Percentiles rank a stretch among this genome's conserved stretches.
phyloP scores from a whole-genome alignment of 495 filamentous ascomycete species.

The Aspergillus olivimuriae region DNA sequence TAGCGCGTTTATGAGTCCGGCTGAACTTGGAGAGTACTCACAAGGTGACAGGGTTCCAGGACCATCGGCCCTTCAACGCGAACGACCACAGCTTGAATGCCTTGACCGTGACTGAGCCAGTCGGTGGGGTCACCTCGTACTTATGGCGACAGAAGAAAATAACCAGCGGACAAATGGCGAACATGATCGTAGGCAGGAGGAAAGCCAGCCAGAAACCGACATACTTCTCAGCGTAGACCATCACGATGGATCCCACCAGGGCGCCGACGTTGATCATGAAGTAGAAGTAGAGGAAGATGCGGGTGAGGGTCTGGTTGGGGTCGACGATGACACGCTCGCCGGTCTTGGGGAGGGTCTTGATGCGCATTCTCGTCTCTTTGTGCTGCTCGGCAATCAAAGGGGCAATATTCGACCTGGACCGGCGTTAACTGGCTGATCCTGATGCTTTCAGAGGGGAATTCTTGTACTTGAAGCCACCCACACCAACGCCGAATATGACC shows the following conservation, averaged over 20 bases:
- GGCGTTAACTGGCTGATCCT: too few species aligned
- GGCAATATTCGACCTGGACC: conserved; percentile 54
- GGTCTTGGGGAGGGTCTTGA: conserved; percentile 30
- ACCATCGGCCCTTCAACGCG: conserved; percentile 58
- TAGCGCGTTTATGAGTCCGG: too few species aligned
- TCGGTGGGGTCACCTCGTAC: conserved; percentile 52
- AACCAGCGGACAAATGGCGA: conserved; percentile 54
- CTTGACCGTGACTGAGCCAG: conserved; percentile 57
- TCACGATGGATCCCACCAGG: conserved; percentile 43
- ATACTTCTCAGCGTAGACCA: conserved; percentile 67
- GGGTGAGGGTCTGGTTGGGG: conserved; percentile 49
- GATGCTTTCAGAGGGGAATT: background rate
- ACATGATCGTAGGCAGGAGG: conserved; percentile 52
- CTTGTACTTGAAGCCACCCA: conserved; percentile 50
- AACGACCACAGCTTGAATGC: conserved; percentile 46
- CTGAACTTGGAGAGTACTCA: too few species aligned
- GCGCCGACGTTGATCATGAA: conserved; percentile 49
- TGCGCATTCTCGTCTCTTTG: conserved; percentile 31
- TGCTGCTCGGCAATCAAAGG: conserved; percentile 51
- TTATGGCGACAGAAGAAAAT: conserved; percentile 52
- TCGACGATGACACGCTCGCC: conserved; percentile 65
- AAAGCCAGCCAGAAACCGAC: conserved; percentile 73
- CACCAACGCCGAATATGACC: conserved; percentile 44
- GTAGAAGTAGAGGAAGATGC: conserved; percentile 39
- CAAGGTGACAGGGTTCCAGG: conserved; percentile 43